Evolutionary conservation across 495 filamentous ascomycete species (phyloP), one percentile per base, ranked within the genome.

Genomic region (Cercophora newfieldiana): DNA sequence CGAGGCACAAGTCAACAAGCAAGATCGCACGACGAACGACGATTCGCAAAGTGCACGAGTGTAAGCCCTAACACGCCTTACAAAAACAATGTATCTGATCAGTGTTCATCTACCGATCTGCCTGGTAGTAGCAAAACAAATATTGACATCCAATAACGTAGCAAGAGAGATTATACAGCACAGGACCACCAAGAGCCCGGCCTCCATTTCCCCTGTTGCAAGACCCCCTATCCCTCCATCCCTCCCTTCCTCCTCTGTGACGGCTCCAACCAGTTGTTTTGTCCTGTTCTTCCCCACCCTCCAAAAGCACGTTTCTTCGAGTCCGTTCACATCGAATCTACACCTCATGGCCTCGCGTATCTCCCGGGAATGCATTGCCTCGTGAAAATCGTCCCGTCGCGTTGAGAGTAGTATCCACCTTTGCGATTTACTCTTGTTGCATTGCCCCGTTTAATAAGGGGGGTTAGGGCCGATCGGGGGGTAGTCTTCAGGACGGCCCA

Each of bases 401-500:
- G 55, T 21, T 29, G 55, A 21, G 26, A 55, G n/a, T 57, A 12
- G n/a, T 18, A 47, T 19, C 21, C 48, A 14, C 30, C n/a, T 51
- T n/a, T 19, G 22, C 50, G 25, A 37, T 25, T 47, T 61, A 29
- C 4, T 31, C 48, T 44, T 31, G 19, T 21, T 8, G 19, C 26
- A 22, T 18, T 6, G 18, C 28, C 44, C 49, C 28, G 19, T 51
- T 72, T 78, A 82, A 68, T 83, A 82, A 21, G 69, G 75, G 25
- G 81, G 80, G 77, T 82, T 82, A 29, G 77, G 79, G 33, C 81
- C 80, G 2, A 74, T 67, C n/a, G 74, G 70, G 3, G 80, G 79
- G 69, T 85, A 85, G 63, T 85, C 81, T 55, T 84, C 83, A 31
- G 82, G 81, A 68, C 81, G 77, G 59, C 70, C 67, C 16, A 68